phyloP scores from a whole-genome alignment of 2,329 filamentous ascomycete species.

The Hymenoscyphus infarciens region DNA sequence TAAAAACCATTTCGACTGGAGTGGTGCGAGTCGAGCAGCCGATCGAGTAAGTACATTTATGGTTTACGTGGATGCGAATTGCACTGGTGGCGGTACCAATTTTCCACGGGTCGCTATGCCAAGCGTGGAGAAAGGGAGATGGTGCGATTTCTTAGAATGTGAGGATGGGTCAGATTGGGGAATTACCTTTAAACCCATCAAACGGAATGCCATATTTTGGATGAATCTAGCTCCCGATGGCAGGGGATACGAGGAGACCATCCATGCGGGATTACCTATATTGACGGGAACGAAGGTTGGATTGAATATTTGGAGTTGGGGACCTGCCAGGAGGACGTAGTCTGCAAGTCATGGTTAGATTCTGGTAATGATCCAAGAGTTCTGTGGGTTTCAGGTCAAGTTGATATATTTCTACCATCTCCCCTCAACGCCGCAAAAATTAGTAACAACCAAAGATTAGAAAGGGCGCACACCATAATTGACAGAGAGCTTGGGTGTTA shows the following conservation, averaged over 20 bases:
- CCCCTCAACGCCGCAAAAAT: no score
- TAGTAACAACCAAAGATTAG: no score
- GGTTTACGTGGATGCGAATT: slow-evolving; percentile 54
- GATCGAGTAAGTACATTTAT: slow-evolving; percentile 56
- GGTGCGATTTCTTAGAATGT: slow-evolving; percentile 58
- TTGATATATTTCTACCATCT: neutral
- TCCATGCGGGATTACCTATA: slow-evolving; percentile 59
- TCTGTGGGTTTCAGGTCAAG: neutral
- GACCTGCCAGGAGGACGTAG: slow-evolving; percentile 22
- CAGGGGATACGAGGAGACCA: slow-evolving; percentile 53
- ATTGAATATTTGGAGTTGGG: slow-evolving; percentile 63
- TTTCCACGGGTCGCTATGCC: slow-evolving; percentile 49
- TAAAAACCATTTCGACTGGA: slow-evolving; percentile 57
- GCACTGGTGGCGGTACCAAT: slow-evolving; percentile 56
- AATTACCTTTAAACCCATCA: slow-evolving; percentile 54
- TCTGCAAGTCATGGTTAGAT: neutral
- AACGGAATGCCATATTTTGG: slow-evolving; percentile 60
- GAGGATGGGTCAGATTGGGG: slow-evolving; percentile 37
- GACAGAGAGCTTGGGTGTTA: no score
- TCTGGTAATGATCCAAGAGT: neutral
- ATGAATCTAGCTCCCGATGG: slow-evolving; percentile 55
- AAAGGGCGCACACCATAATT: no score
- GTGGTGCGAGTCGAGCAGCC: slow-evolving; percentile 37
- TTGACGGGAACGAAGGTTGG: slow-evolving; percentile 54
- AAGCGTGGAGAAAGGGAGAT: slow-evolving; percentile 41